These are phyloP conservation scores for Zygoascus ofunaensis DNA, from an alignment of 805 yeast genomes.

Conservation along the genomic window DNA sequence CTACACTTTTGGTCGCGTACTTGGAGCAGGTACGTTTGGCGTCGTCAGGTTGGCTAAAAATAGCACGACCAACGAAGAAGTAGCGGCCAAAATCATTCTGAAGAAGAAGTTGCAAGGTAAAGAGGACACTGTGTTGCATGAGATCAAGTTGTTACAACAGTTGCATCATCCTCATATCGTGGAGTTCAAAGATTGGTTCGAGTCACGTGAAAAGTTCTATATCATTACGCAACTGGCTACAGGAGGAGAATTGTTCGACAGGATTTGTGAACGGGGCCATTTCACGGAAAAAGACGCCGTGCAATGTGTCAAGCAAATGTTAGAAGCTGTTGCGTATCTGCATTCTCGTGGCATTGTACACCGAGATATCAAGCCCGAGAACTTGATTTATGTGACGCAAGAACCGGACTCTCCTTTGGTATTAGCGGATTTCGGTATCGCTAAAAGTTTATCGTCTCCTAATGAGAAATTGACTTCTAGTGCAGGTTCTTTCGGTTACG, in stretches of 20 bases:
- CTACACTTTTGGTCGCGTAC: slow-evolving; percentile 70
- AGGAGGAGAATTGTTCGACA: slow-evolving; percentile 91
- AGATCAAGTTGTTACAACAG: slow-evolving; percentile 56
- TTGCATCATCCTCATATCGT: slow-evolving; percentile 81
- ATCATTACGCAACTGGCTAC: slow-evolving; percentile 91
- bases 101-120: slow-evolving; percentile 78
- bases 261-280: slow-evolving; percentile 70
- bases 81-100: slow-evolving; percentile 81
- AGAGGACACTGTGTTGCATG: slow-evolving; percentile 70
- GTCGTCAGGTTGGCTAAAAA: slow-evolving; percentile 71
- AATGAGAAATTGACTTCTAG: slow-evolving; percentile 57
- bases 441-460: slow-evolving; percentile 56
- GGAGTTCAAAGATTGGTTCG: slow-evolving; percentile 88
- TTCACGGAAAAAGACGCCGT: slow-evolving; percentile 89
- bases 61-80: slow-evolving; percentile 49
- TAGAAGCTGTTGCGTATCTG: slow-evolving; percentile 69
- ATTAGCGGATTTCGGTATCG: slow-evolving; percentile 93
- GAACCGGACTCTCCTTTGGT: slow-evolving; percentile 65
- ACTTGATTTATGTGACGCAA: slow-evolving; percentile 60
- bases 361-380: slow-evolving; percentile 92
- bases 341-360: slow-evolving; percentile 78
- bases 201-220: slow-evolving; percentile 82
- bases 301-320: slow-evolving; percentile 58
- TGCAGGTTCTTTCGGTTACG: slow-evolving; percentile 93
- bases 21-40: slow-evolving; percentile 95